Percentiles rank a stretch among this genome's conserved stretches.
These are phyloP conservation scores for Backusella tarrabulga DNA, from an alignment of 192 early-diverging fungal genomes.

Conservation along the genomic window DNA sequence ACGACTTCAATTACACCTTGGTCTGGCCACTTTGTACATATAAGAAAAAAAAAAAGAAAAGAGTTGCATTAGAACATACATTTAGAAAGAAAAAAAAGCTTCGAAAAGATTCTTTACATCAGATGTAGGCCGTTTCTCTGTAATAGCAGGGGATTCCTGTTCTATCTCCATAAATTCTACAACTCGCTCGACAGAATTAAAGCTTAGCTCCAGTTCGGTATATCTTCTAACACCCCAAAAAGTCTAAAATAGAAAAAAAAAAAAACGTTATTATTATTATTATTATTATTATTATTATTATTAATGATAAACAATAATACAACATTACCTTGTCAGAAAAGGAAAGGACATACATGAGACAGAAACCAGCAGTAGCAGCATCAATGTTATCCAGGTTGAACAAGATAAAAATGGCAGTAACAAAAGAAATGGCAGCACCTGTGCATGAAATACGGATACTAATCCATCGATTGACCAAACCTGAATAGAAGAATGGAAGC, in stretches of 20 bases:
- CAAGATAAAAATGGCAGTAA: constrained; percentile 63
- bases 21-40: constrained; percentile 59
- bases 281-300: constrained; percentile 8
- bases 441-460: constrained; percentile 72
- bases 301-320: constrained; percentile 67
- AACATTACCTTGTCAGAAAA: constrained; percentile 49
- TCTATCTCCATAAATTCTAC: constrained; percentile 79
- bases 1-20: constrained; percentile 71
- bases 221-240: constrained; percentile 63
- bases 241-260: constrained; percentile 29
- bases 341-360: constrained; percentile 74
- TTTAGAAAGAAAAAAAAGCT: constrained; percentile 20
- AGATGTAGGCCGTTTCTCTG: constrained; percentile 50
- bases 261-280: background rate
- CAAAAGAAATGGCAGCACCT: constrained; percentile 66
- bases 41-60: background rate
- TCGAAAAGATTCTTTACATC: constrained; percentile 30
- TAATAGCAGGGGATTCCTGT: constrained; percentile 72
- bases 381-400: constrained; percentile 49
- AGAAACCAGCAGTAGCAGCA: constrained; percentile 82
- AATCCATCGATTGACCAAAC: constrained; percentile 85
- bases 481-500: constrained; percentile 75
- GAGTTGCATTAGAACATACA: background rate
- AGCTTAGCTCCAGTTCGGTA: constrained; percentile 75
- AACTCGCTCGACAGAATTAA: constrained; percentile 86